Evolutionary conservation across 2,329 filamentous ascomycete species (phyloP).

Genomic region (Didymella pinodella): DNA sequence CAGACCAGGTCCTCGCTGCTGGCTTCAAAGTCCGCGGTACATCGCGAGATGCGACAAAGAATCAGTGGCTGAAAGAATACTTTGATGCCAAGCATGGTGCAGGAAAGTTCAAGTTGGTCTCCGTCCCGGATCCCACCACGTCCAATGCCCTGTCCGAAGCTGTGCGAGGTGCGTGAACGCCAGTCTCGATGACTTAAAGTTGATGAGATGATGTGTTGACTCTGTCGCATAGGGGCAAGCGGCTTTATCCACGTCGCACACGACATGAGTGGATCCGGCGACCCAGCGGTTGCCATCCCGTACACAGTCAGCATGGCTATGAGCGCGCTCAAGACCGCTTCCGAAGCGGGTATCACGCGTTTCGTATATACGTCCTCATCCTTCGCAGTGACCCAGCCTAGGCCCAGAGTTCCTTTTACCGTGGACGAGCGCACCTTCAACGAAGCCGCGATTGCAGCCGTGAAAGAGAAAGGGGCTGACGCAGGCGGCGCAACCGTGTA

Average conservation of each 20-base stretch:
- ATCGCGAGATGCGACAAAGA: conserved; percentile 41
- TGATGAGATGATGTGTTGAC: not conserved
- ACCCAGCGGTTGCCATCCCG: conserved; percentile 53
- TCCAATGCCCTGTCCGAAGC: conserved; percentile 38
- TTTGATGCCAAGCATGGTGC: conserved; percentile 37
- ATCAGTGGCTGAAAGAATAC: conserved; percentile 41
- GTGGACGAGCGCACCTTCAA: conserved; percentile 51
- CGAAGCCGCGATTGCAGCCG: conserved; percentile 44
- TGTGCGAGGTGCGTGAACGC: conserved; percentile 35
- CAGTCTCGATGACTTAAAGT: too few species aligned
- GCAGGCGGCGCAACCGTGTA: conserved; percentile 46
- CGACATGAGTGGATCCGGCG: conserved; percentile 47
- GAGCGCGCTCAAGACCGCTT: conserved; percentile 53
- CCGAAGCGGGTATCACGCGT: conserved; percentile 46
- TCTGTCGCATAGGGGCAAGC: conserved; percentile 30
- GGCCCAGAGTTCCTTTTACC: conserved; percentile 43
- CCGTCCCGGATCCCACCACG: conserved; percentile 40
- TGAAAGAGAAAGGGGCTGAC: conserved; percentile 25
- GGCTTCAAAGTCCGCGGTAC: conserved; percentile 50
- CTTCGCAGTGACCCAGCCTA: conserved; percentile 46
- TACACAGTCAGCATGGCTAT: conserved; percentile 48
- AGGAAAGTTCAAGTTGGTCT: conserved; percentile 39
- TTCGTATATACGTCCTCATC: conserved; percentile 58
- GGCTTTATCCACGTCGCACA: conserved; percentile 59
- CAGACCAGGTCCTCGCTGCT: conserved; percentile 39